Evolutionary conservation across 257 asterid species (phyloP).

Genomic region (Nicotiana otophora): DNA sequence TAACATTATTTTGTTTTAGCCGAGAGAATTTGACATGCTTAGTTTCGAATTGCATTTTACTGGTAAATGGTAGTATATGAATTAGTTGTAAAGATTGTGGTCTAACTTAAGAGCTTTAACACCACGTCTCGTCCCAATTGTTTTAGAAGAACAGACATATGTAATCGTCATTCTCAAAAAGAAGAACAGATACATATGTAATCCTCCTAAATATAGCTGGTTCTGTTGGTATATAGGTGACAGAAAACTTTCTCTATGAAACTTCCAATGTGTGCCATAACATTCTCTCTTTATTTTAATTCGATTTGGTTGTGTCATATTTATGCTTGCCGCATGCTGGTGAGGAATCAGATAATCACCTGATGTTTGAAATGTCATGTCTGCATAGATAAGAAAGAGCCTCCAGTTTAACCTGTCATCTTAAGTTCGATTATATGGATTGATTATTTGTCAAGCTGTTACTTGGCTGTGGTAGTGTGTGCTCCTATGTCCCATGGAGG

Average conservation of each 20-base stretch:
- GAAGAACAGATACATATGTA: neutral
- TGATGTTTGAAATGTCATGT: neutral
- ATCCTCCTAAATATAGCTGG: neutral
- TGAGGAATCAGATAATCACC: neutral
- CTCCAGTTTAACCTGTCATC: neutral
- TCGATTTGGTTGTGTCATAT: neutral
- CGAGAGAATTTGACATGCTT: neutral
- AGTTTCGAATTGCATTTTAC: neutral
- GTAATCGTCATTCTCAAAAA: neutral
- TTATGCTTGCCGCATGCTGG: neutral
- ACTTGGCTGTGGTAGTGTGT: neutral
- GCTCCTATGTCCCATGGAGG: neutral
- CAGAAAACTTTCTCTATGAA: neutral
- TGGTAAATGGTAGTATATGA: neutral
- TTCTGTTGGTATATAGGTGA: neutral
- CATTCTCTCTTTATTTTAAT: neutral
- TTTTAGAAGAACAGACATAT: neutral
- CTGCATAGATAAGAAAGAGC: neutral
- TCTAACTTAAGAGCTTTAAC: neutral
- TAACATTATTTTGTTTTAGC: neutral
- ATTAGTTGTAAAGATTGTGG: neutral
- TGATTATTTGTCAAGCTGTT: neutral
- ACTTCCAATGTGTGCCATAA: neutral
- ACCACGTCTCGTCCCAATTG: neutral
- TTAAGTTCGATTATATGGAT: neutral